Base-by-base conservation (phyloP, 768 basidiomycete genomes). In the Heimioporus sp. region DNA sequence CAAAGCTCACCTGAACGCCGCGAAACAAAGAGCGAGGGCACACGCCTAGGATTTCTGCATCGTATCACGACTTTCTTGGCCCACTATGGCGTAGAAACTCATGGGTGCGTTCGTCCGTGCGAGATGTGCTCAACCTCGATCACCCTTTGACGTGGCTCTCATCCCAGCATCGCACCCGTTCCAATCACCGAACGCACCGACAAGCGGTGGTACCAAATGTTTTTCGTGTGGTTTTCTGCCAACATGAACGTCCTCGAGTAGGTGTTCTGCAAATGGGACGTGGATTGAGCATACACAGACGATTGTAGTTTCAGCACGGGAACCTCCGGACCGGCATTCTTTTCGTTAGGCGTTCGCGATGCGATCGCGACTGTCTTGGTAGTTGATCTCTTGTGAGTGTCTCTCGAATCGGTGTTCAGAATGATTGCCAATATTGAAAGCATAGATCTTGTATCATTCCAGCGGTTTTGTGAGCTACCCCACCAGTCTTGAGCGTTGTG, bases 211-310 rank as follows among this genome's bases (percentile, higher is more conserved):
- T 76, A 71, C 52, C 76, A 79, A 55, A 66, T 77, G 66, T 79
- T 78, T 56, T 78, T 79, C 58, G 71, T 77, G n/a, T 79, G 77
- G 77, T 74, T 79, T 54, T 76, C 77, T 30, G 66, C 73, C 28
- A 76, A 74, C 51, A 66, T 76, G 64, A 77, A 77, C 52, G 65
- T 79, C 31, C 62, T 77, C 40, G 51, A 66, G 74, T 78, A 52
- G 31, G 76, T 6, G 13, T 46, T 11, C 24, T 31, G 8, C 28
- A 19, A 32, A 3, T n/a, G 19, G 17, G 20, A 21, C n/a, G 8
- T 16, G 19, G 11, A 20, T 10, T 7, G 7, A 30, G 24, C 10
- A 21, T 16, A 21, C 2, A 2, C 6, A 13, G 11, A 35, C 15
- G 30, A 43, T 35, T 31, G 28, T 40, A 79, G 78, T 6, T 75